Evolutionary conservation across 495 filamentous ascomycete species (phyloP), one percentile per base, ranked within the genome.

Genomic region (Penicillium pulvis): DNA sequence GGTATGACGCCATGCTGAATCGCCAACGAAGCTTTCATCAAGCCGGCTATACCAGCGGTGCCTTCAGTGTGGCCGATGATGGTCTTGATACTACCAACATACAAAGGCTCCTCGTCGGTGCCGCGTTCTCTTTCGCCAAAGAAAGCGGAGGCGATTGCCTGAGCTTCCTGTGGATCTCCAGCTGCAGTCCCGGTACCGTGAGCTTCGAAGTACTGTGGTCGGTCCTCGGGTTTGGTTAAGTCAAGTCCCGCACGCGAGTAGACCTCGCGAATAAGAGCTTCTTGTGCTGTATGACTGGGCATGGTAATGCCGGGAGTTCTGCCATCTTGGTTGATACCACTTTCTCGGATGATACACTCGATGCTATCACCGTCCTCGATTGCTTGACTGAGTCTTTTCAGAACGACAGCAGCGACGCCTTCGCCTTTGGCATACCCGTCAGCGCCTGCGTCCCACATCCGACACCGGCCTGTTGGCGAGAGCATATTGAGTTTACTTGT

Each of bases 141-240:
- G 12, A 45, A 39, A 11, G 53, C 53, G 5, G 4, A 31, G 4
- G 12, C 14, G 16, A 55, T 44, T 16, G 52, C 52, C 20, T 31
- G 71, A 0, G 79, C 74, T 63, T 90, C 87, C 2, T 79, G 77
- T 0, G 85, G 85, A 60, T 89, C 87, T 16, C 86, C 86, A 2
- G 75, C 73, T 4, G 65, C 3, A 5, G 62, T 62, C 4, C 63
- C 63, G 1, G 71, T 75, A 0, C 72, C 72, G 41, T 76, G 73
- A 2, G 63, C 61, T 36, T 76, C 71, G 7, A 80, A 73, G 51
- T 64, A 80, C 52, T 78, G 73, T 0, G 62, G 64, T 1, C 71
- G 62, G 24, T 74, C 68, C 1, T 31, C n/a, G 0, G n/a, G 28
- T 0, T 68, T 57, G 1, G 28, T 55, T 17, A 56, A 10, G 51